Evolutionary conservation across 2,329 filamentous ascomycete genomes (phyloP).

Genomic region (Aspergillus aculeatus): DNA sequence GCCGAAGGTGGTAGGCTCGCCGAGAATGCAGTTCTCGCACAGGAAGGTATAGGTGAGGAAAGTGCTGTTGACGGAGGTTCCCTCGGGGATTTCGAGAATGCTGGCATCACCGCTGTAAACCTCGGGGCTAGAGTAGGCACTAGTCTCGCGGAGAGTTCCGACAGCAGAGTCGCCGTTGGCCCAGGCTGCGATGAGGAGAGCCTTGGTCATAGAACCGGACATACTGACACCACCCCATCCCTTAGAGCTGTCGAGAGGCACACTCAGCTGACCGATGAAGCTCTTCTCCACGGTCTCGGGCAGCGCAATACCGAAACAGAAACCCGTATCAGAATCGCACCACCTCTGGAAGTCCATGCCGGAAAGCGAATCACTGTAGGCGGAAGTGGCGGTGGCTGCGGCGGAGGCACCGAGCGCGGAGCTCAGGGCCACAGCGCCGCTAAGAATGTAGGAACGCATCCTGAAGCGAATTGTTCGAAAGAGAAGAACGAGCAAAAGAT

Average conservation of each 20-base stretch:
- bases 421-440: slow-evolving; percentile 15
- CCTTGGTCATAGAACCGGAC: slow-evolving; percentile 13
- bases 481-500: slow-evolving; percentile 4
- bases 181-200: slow-evolving; percentile 19
- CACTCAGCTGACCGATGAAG: slow-evolving; percentile 19
- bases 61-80: slow-evolving; percentile 19
- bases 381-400: slow-evolving; percentile 14
- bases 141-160: slow-evolving; percentile 13
- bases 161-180: slow-evolving; percentile 16
- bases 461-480: slow-evolving; percentile 8
- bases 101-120: slow-evolving; percentile 14
- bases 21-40: slow-evolving; percentile 17
- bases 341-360: slow-evolving; percentile 21
- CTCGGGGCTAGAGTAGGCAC: slow-evolving; percentile 14
- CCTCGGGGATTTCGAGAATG: slow-evolving; percentile 15
- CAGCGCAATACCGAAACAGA: slow-evolving; percentile 20
- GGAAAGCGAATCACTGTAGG: slow-evolving; percentile 17
- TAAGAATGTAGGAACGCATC: slow-evolving; percentile 15
- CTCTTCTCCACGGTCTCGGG: slow-evolving; percentile 15
- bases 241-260: slow-evolving; percentile 16
- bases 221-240: slow-evolving; percentile 23
- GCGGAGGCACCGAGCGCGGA: slow-evolving; percentile 14
- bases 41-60: slow-evolving; percentile 22
- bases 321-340: slow-evolving; percentile 17
- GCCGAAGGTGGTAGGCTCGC: slow-evolving; percentile 16